A percentile compares a stretch with the other conserved stretches of the same genome.
These are phyloP conservation scores for Craterostigma plantagineum DNA, from an alignment of 257 asterid genomes.

Conservation along the genomic window DNA sequence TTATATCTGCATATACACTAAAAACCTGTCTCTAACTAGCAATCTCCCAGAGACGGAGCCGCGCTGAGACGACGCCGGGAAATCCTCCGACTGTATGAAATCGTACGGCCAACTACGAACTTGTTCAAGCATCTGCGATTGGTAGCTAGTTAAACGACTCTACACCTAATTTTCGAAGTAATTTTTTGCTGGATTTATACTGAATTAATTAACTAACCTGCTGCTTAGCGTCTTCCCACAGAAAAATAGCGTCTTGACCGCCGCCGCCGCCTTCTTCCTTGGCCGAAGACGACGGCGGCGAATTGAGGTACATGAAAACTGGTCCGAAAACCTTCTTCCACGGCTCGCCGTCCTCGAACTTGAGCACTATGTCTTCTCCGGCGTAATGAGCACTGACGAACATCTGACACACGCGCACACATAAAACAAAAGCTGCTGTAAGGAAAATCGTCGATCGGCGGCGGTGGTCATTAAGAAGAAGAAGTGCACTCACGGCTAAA, in stretches of 20 bases:
- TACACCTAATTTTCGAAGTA: background rate
- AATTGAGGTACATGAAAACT: conserved; percentile 27
- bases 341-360: conserved; percentile 24
- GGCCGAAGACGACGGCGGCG: no score
- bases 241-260: conserved; percentile 10
- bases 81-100: conserved; percentile 39
- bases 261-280: conserved; percentile 26
- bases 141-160: background rate
- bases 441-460: background rate
- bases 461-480: background rate
- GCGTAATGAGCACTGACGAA: conserved; percentile 45
- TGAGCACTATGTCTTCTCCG: conserved; percentile 19
- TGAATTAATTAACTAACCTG: no score
- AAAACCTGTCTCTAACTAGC: conserved; percentile 32
- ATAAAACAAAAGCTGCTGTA: background rate
- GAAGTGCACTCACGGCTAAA: conserved; percentile 24
- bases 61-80: conserved; percentile 25
- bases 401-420: conserved; percentile 14
- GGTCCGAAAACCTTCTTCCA: conserved; percentile 65
- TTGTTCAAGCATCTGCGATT: conserved; percentile 30
- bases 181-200: no score
- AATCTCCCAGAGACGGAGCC: conserved; percentile 47
- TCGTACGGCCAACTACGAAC: conserved; percentile 63
- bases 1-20: conserved; percentile 1
- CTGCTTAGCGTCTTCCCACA: conserved; percentile 53